Evolutionary conservation across 257 asterid species (phyloP).

Genomic region (Jacaranda copaia): DNA sequence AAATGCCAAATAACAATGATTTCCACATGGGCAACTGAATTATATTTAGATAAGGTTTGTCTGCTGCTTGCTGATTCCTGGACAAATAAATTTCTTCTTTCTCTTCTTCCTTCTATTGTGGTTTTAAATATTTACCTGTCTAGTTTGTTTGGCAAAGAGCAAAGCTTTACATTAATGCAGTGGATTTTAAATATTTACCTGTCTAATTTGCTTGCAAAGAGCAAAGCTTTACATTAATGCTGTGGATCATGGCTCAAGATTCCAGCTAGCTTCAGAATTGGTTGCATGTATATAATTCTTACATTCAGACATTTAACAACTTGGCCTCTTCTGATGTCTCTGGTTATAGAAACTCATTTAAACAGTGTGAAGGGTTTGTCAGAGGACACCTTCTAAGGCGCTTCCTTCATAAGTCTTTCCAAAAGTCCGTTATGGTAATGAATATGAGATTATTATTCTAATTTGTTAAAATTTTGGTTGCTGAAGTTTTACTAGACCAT

Average conservation of each 20-base stretch:
- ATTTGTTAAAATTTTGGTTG: not conserved
- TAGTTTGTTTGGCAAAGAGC: constrained; percentile 6
- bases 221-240: not conserved
- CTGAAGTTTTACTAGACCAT: not conserved
- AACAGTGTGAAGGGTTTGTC: not conserved
- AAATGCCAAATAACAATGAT: constrained; percentile 98
- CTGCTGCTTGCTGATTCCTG: constrained; percentile 36
- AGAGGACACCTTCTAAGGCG: constrained; percentile 4
- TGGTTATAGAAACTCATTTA: constrained; percentile 14
- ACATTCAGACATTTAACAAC: constrained; percentile 5
- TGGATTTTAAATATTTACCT: not conserved
- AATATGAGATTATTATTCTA: constrained; percentile 26
- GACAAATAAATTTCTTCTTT: not conserved
- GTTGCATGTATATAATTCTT: constrained; percentile 16
- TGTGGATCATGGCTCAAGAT: constrained; percentile 13
- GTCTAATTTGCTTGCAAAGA: no score
- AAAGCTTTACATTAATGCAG: constrained; percentile 3
- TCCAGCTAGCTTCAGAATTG: constrained; percentile 11
- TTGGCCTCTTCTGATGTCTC: constrained; percentile 1
- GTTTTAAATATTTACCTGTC: no score
- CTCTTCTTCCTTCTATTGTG: not conserved
- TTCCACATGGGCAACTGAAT: constrained; percentile 94
- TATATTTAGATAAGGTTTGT: constrained; percentile 90
- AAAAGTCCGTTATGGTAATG: constrained; percentile 16
- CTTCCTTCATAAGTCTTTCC: constrained; percentile 18